Evolutionary conservation across 192 early-diverging fungal species (phyloP), one percentile per base, ranked within the genome.

Genomic region (Backusella psychrophila): DNA sequence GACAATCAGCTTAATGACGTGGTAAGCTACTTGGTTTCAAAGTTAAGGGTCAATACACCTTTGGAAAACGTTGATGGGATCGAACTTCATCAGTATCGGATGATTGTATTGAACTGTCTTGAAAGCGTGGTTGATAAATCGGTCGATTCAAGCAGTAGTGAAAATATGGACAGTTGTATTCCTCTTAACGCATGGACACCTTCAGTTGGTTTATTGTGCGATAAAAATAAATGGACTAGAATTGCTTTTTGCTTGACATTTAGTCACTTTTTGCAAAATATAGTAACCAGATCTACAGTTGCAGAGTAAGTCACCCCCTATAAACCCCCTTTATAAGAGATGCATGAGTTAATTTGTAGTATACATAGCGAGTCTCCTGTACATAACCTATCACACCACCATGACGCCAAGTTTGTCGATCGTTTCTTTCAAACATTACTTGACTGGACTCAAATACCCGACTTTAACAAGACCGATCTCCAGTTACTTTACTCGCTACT

Each of bases 1-100:
- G 80, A 84, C 0, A 87, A 87, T 66, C 88, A 89, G 71, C 69
- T 88, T 2, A 82, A 84, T 41, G 87, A 89, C 65, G 87, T 88
- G 15, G 83, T 86, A 31, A 83, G 81, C 17, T 84, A 87, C 69
- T 78, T 89, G 53, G 71, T 84, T 35, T 77, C 82, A 69, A 85
- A 85, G 41, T 75, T 89, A 17, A 26, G 76, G 49, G 38, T 69
- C n/a, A 71, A 65, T 53, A 82, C 81, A 8, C 39, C 81, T n/a
- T 65, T 82, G 9, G 66, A 79, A 39, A 65, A 72, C 5, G 77
- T 85, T 3, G 85, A 88, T n/a, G 85, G 79, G 4, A 73, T 85
- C 4, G 71, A 85, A 1, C 71, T 82, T 23, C 14, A 74, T 5
- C 73, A 80, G 35, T 84, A 83, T 46, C 84, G 87, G 36, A 31